These are phyloP conservation scores for Coemansia sp. DNA, from an alignment of 192 early-diverging fungal genomes.

Conservation along the genomic window DNA sequence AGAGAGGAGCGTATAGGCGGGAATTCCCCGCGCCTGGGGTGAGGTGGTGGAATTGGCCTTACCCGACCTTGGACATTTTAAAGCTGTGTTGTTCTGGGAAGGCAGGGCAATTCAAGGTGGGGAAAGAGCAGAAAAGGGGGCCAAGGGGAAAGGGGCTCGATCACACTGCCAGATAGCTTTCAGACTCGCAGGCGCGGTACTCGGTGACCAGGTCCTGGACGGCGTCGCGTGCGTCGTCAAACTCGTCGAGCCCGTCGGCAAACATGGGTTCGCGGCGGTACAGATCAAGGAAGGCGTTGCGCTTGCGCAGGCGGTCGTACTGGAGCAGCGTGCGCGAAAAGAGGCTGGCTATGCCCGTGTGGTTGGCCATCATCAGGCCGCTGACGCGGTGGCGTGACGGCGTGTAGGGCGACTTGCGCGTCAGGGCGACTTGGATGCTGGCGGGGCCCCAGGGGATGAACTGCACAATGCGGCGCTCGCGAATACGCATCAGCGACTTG, in stretches of 20 bases:
- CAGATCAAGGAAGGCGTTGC: slow-evolving; percentile 94
- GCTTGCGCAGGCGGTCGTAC: slow-evolving; percentile 87
- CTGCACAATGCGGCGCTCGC: slow-evolving; percentile 87
- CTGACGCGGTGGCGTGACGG: slow-evolving; percentile 89
- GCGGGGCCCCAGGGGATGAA: slow-evolving; percentile 99
- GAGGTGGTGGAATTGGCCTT: no score
- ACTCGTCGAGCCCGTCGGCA: slow-evolving; percentile 80
- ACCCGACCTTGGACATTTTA: slow-evolving; percentile 8
- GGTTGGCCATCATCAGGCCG: slow-evolving; percentile 97
- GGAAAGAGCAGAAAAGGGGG: not conserved
- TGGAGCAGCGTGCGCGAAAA: slow-evolving; percentile 91
- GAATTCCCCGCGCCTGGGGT: no score
- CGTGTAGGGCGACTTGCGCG: slow-evolving; percentile 88
- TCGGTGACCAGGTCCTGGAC: slow-evolving; percentile 90
- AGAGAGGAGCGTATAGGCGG: no score
- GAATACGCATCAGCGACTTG: slow-evolving; percentile 91
- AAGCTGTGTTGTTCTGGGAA: no score
- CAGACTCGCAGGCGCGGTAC: slow-evolving; percentile 90
- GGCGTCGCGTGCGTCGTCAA: slow-evolving; percentile 83
- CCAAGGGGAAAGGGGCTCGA: not conserved
- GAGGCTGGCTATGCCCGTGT: slow-evolving; percentile 89
- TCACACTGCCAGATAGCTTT: slow-evolving; percentile 72
- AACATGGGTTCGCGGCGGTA: slow-evolving; percentile 81
- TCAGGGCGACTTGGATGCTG: slow-evolving; percentile 95
- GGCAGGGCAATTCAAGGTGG: not conserved